Conservation (phyloP, 371 early-diverging fungal species). For the Mortierella sp. region DNA sequence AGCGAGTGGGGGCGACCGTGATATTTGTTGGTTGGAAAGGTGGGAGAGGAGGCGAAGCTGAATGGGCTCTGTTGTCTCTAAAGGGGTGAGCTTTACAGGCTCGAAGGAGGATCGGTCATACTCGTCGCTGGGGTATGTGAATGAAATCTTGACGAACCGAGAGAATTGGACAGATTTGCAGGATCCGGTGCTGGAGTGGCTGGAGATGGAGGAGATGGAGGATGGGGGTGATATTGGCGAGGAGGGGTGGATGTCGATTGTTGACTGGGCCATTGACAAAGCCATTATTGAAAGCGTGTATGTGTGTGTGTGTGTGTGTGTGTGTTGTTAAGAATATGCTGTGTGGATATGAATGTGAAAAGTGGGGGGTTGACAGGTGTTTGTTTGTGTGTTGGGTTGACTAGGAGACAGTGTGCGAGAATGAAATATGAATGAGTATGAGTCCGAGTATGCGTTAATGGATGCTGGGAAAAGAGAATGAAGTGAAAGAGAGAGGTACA, state of each 20-base stretch:
- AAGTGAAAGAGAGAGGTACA: neutral
- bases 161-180: constrained; percentile 55
- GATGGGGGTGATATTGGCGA: constrained; percentile 13
- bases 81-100: constrained; percentile 37
- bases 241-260: constrained; percentile 13
- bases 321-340: no score
- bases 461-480: neutral
- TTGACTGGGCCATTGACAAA: constrained; percentile 6
- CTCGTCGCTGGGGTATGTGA: constrained; percentile 48
- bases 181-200: neutral
- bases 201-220: constrained; percentile 14
- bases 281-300: no score
- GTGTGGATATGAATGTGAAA: neutral
- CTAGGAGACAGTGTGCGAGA: neutral
- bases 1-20: constrained; percentile 28
- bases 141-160: constrained; percentile 51
- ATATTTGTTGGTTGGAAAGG: constrained; percentile 6
- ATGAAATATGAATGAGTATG: neutral
- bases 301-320: no score
- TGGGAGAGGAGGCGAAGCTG: constrained; percentile 38
- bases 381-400: constrained; percentile 8
- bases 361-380: neutral
- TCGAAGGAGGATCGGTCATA: constrained; percentile 48
- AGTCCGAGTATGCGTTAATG: neutral
- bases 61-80: constrained; percentile 44